phyloP scores from a whole-genome alignment of 768 basidiomycete species.

The Mycena albidolilacea region DNA sequence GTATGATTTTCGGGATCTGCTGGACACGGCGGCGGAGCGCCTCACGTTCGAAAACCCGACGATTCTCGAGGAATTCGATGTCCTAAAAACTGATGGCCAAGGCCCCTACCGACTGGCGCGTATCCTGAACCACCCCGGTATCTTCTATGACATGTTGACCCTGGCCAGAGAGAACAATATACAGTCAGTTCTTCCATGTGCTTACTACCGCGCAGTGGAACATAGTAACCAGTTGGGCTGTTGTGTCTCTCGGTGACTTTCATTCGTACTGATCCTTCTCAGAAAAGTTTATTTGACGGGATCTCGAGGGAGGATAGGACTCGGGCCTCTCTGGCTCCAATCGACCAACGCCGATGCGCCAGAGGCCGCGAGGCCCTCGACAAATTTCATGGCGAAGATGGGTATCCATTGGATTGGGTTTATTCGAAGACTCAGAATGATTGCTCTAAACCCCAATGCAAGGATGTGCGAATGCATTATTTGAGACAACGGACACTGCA shows the following conservation, averaged over 20 bases:
- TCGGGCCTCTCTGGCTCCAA: background rate
- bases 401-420: too few relatives aligned
- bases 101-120: background rate
- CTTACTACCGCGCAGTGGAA: background rate
- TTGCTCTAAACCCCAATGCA: too few relatives aligned
- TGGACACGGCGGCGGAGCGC: conserved; percentile 1
- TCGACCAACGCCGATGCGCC: background rate
- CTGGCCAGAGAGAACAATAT: conserved; percentile 21
- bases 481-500: too few relatives aligned
- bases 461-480: too few relatives aligned
- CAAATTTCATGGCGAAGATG: too few relatives aligned
- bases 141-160: background rate
- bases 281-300: background rate
- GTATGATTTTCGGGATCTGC: conserved; percentile 10
- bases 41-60: conserved; percentile 6
- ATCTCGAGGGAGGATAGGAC: background rate
- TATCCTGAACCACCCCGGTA: background rate
- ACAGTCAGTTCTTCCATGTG: background rate
- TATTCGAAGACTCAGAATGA: too few relatives aligned
- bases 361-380: background rate
- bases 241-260: too few relatives aligned
- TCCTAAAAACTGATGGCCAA: background rate
- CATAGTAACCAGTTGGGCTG: background rate
- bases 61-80: conserved; percentile 16
- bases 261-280: background rate